Base-by-base conservation (phyloP, 2,329 filamentous ascomycete genomes). In the Plectosphaerella sp. region DNA sequence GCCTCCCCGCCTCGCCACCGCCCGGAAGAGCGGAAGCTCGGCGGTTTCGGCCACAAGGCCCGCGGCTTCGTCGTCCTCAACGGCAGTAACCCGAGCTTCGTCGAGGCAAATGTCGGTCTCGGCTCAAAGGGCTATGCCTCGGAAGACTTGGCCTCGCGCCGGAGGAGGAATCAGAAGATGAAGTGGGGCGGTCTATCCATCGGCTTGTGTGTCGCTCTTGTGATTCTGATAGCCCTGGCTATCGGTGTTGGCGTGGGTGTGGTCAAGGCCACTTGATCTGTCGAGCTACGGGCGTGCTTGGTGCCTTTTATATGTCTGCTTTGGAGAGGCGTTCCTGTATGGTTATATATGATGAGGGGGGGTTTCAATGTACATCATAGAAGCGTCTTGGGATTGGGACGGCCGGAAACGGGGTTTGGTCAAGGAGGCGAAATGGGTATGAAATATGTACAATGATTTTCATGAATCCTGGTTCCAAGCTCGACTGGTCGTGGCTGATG, bases 211-310 rank as follows among this genome's bases (percentile, higher is more conserved):
- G 41, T 51, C 24, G 50, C 53, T 7, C 15, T 58, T 22, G 15
- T 57, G 47, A 49, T 58, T 33, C 51, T 58, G 18, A 45, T 58
- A n/a, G 53, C 49, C 5, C 15, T 58, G 42, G 49, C 54, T 18
- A 48, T 58, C 35, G 57, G 57, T n/a, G 45, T 58, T 3, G 36
- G 50, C 20, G 37, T 55, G 33, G 36, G 50, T 48, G 37, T 28
- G 11, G 45, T 22, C 48, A 16, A 47, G 50, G 36, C 20, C 10
- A 12, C 41, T 11, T 43, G 41, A 43, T 11, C n/a, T 22, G 22
- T 22, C 22, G 22, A 3, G 22, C 22, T 12, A 12, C n/a, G 22
- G 22, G 22, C 22, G 22, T 18, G 41, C 10, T 16, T 9, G 16
- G 18, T 12, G 41, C 37, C 16, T 33, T 33, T 33, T 12, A 33